Evolutionary conservation across 2,329 filamentous ascomycete genomes (phyloP).

Genomic region (Thermomyces lanuginosus): DNA sequence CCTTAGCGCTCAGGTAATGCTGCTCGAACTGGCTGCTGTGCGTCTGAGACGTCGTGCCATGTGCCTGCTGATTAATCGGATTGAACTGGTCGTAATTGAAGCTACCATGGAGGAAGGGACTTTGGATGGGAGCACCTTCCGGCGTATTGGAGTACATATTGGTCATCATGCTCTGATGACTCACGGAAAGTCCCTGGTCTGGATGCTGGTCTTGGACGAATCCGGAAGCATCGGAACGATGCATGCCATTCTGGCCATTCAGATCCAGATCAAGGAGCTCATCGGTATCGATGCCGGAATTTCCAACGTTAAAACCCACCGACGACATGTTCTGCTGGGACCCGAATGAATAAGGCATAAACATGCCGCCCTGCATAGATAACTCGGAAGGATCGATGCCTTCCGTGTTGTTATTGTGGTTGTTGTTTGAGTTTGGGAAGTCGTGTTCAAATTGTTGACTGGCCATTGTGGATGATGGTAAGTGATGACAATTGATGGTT

Average conservation of each 20-base stretch:
- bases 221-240: constrained; percentile 19
- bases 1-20: constrained; percentile 42
- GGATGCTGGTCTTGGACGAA: constrained; percentile 38
- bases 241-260: constrained; percentile 23
- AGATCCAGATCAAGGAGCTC: constrained; percentile 57
- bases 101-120: constrained; percentile 59
- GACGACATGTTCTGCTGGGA: constrained; percentile 49
- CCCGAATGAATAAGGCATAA: constrained; percentile 41
- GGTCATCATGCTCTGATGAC: constrained; percentile 52
- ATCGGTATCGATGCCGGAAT: constrained; percentile 69
- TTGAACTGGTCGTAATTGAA: constrained; percentile 68
- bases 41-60: constrained; percentile 13
- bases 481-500: background rate
- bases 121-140: constrained; percentile 81
- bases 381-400: constrained; percentile 75
- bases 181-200: constrained; percentile 37
- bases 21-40: constrained; percentile 33
- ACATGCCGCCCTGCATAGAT: constrained; percentile 44
- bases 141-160: constrained; percentile 78
- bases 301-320: constrained; percentile 61
- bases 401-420: no score
- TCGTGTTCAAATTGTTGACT: constrained; percentile 34
- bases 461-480: constrained; percentile 29
- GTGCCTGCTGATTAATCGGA: constrained; percentile 42
- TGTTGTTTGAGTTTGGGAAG: constrained; percentile 33